Conservation (phyloP, 192 early-diverging fungal genomes). For the Gryganskiella cystojenkinii region DNA sequence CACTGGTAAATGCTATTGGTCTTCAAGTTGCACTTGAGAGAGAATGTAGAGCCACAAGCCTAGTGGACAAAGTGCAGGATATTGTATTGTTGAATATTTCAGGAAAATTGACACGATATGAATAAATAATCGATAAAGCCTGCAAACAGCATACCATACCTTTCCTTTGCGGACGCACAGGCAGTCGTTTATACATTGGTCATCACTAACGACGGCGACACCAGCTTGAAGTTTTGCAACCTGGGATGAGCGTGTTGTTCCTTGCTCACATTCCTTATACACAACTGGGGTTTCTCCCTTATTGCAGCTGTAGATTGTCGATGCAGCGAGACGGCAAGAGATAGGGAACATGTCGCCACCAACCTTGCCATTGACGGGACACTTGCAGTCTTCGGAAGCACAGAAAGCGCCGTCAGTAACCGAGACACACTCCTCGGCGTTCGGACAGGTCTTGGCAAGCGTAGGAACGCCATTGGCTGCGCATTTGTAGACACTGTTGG, state of each 20-base stretch:
- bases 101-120: too few species aligned
- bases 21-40: background rate
- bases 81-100: background rate
- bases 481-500: background rate
- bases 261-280: background rate
- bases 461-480: background rate
- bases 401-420: background rate
- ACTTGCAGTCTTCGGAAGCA: background rate
- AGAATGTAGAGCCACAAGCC: background rate
- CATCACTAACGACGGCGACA: background rate
- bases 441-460: background rate
- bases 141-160: background rate
- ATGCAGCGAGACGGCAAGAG: background rate
- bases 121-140: background rate
- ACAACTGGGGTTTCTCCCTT: background rate
- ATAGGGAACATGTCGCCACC: slow-evolving; percentile 7
- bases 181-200: background rate
- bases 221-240: background rate
- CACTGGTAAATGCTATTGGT: background rate
- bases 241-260: background rate
- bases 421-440: background rate
- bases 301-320: background rate
- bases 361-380: background rate
- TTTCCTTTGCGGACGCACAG: background rate
- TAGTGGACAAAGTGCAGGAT: background rate